phyloP scores from a whole-genome alignment of 164 flowering plant species.

The Macadamia integrifolia region DNA sequence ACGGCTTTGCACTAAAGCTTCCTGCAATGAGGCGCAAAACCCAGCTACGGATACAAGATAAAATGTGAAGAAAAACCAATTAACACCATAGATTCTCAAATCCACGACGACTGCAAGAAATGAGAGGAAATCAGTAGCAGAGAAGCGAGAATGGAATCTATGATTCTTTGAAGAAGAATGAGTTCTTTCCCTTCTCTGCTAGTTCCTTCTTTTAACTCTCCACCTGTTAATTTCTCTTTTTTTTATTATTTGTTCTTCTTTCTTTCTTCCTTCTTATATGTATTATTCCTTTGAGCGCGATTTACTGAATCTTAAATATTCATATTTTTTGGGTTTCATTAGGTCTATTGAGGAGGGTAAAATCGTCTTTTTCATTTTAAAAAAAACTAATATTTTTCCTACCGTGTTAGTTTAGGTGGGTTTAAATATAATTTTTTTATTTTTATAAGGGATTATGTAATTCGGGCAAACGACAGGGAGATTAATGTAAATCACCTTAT shows the following conservation, averaged over 20 bases:
- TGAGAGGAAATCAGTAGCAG: neutral
- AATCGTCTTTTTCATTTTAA: too few species aligned
- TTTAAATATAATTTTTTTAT: too few species aligned
- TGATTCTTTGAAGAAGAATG: neutral
- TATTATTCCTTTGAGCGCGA: too few species aligned
- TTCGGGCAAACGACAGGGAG: too few species aligned
- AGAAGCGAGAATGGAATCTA: neutral
- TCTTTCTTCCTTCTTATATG: too few species aligned
- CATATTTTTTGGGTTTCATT: too few species aligned
- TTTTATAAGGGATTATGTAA: too few species aligned
- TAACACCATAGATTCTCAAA: constrained; percentile 35
- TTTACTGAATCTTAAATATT: too few species aligned
- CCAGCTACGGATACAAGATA: constrained; percentile 10
- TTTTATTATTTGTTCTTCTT: neutral
- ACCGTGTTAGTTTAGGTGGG: too few species aligned
- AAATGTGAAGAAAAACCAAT: constrained; percentile 7
- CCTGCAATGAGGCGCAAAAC: constrained; percentile 28
- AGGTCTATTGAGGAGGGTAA: too few species aligned
- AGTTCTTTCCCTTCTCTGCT: neutral
- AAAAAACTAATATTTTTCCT: too few species aligned
- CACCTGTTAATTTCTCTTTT: constrained; percentile 1
- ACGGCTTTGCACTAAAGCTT: constrained; percentile 3
- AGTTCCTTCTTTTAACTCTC: neutral
- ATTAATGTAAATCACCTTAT: too few species aligned
- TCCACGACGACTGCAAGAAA: constrained; percentile 31